Evolutionary conservation across 495 filamentous ascomycete species (phyloP).

Genomic region (Trichocladium antarcticum): DNA sequence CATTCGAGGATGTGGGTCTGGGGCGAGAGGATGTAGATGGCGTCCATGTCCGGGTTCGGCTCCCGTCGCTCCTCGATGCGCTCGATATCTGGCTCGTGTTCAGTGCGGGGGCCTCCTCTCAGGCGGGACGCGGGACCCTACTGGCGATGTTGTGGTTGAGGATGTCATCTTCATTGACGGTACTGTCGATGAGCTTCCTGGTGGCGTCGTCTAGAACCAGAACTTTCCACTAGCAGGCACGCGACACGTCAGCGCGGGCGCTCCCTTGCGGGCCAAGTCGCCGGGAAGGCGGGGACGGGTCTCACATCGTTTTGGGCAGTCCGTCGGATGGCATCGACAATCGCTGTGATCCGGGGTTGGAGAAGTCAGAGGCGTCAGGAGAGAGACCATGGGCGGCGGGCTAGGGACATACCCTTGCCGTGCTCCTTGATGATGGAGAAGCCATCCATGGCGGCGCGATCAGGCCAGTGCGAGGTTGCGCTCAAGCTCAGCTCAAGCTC

Average conservation of each 20-base stretch:
- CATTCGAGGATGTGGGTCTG: constrained; percentile 82
- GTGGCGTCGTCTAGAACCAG: constrained; percentile 74
- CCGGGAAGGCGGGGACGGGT: constrained; percentile 11
- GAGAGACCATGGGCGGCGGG: too few species aligned
- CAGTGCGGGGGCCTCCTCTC: constrained; percentile 4
- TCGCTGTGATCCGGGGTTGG: constrained; percentile 10
- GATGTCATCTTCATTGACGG: constrained; percentile 86
- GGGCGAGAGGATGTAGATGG: constrained; percentile 81
- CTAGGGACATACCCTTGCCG: constrained; percentile 19
- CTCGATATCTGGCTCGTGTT: constrained; percentile 60
- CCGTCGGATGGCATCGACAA: constrained; percentile 44
- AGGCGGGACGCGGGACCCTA: constrained; percentile 35
- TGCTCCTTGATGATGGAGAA: constrained; percentile 30
- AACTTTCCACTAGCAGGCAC: constrained; percentile 72
- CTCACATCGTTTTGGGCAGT: constrained; percentile 47
- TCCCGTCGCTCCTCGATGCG: constrained; percentile 74
- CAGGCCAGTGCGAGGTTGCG: constrained; percentile 11
- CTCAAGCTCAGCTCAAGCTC: too few species aligned
- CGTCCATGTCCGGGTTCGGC: constrained; percentile 78
- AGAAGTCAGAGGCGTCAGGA: not conserved
- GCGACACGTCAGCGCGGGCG: constrained; percentile 6
- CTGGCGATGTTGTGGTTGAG: constrained; percentile 91
- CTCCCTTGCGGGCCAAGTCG: not conserved
- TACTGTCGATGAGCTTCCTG: constrained; percentile 72
- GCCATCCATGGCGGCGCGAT: constrained; percentile 22